These are phyloP conservation scores for Vinca major DNA, from an alignment of 305 asterid genomes.

Conservation along the genomic window DNA sequence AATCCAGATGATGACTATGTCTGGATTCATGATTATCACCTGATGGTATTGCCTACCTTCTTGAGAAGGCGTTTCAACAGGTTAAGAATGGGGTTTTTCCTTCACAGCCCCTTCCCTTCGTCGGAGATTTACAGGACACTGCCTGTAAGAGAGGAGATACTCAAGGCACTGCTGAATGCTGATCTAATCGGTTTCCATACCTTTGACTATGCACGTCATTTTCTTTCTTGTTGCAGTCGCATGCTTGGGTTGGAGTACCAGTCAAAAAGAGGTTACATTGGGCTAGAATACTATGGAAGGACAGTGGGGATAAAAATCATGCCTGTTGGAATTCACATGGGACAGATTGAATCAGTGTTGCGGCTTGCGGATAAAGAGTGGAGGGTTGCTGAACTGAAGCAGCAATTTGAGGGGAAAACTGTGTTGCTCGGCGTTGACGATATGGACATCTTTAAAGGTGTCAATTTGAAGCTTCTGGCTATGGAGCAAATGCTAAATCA, in stretches of 20 bases:
- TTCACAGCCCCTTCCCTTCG: constrained; percentile 44
- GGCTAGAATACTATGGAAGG: constrained; percentile 39
- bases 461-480: constrained; percentile 35
- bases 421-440: constrained; percentile 42
- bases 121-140: constrained; percentile 39
- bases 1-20: constrained; percentile 43
- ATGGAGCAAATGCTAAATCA: constrained; percentile 36
- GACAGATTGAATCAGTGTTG: constrained; percentile 33
- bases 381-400: constrained; percentile 35
- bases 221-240: constrained; percentile 42
- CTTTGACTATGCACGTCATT: constrained; percentile 40
- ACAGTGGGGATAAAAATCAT: constrained; percentile 40
- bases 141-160: constrained; percentile 38
- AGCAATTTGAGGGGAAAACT: constrained; percentile 33
- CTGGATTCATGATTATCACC: constrained; percentile 45
- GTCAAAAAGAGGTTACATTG: constrained; percentile 42
- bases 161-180: constrained; percentile 36
- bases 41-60: constrained; percentile 42
- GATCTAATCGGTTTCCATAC: constrained; percentile 46
- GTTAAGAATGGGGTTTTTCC: constrained; percentile 40
- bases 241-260: constrained; percentile 42
- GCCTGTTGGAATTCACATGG: constrained; percentile 47
- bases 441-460: constrained; percentile 40
- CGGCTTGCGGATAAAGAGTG: constrained; percentile 36
- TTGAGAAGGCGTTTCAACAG: constrained; percentile 38